Percentiles rank a stretch among this genome's conserved stretches.
Evolutionary conservation across 2,329 filamentous ascomycete genomes (phyloP).

Genomic region (Catunica adiposa): DNA sequence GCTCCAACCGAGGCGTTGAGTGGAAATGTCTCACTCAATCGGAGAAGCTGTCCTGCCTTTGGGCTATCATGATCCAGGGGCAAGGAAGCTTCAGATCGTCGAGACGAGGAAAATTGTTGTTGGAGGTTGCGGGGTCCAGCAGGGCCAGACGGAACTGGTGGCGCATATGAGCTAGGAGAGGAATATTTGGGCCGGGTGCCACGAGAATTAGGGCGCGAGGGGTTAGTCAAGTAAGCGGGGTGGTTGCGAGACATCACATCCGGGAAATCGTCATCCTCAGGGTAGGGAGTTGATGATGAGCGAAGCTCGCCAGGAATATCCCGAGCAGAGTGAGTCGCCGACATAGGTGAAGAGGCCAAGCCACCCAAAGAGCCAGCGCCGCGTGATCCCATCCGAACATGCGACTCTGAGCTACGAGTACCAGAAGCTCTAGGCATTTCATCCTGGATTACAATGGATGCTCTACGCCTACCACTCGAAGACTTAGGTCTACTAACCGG

Average conservation of each 20-base stretch:
- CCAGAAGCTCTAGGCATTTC: constrained; percentile 9
- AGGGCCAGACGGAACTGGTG: constrained; percentile 10
- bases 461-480: constrained; percentile 6
- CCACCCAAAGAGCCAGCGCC: constrained; percentile 4
- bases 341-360: constrained; percentile 12
- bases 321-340: constrained; percentile 3
- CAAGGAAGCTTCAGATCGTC: constrained; percentile 5
- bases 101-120: constrained; percentile 14
- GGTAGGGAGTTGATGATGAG: constrained; percentile 20
- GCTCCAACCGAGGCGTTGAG: constrained; percentile 20
- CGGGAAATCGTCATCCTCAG: constrained; percentile 22
- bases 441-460: constrained; percentile 7
- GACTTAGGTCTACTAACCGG: constrained; percentile 7
- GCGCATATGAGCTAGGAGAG: constrained; percentile 2
- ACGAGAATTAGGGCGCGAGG: constrained; percentile 6
- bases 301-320: constrained; percentile 1
- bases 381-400: constrained; percentile 7
- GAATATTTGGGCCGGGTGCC: constrained; percentile 10
- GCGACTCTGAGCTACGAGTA: constrained; percentile 6
- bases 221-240: constrained; percentile 15
- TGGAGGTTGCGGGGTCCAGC: constrained; percentile 17
- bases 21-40: constrained; percentile 5
- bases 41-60: background rate
- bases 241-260: constrained; percentile 13
- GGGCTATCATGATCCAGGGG: constrained; percentile 1